Percentiles rank a stretch among this genome's conserved stretches.
phyloP scores from a whole-genome alignment of 169 alveolate genomes.

The Plasmodium gallinaceum region DNA sequence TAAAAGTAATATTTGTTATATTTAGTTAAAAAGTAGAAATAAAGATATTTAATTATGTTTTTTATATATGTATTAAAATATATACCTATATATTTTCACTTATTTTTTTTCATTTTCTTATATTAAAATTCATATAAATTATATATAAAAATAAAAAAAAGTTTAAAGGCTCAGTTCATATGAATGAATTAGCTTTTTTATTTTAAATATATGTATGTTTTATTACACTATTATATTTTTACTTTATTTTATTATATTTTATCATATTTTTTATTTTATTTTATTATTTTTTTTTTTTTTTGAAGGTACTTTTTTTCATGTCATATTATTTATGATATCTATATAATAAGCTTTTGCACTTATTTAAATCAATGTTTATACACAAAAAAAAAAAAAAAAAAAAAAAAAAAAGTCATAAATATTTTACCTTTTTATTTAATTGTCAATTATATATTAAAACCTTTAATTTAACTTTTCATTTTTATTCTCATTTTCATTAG shows the following conservation, averaged over 20 bases:
- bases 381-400: neutral
- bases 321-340: slow-evolving; percentile 8
- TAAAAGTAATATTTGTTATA: too few relatives aligned
- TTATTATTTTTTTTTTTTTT: slow-evolving; percentile 1
- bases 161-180: slow-evolving; percentile 21
- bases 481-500: too few relatives aligned
- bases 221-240: neutral
- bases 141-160: neutral
- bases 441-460: slow-evolving; percentile 48
- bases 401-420: neutral
- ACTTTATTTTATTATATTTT: neutral
- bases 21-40: neutral
- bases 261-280: neutral
- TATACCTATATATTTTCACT: too few relatives aligned
- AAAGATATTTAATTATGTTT: neutral
- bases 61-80: neutral
- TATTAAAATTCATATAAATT: neutral
- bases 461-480: too few relatives aligned
- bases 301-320: neutral
- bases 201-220: slow-evolving; percentile 19
- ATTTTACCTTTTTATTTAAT: slow-evolving; percentile 23
- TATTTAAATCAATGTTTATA: neutral
- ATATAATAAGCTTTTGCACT: neutral
- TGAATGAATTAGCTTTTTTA: slow-evolving; percentile 45
- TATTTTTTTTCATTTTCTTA: neutral